Evolutionary conservation across 345 rosid genomes (phyloP), one percentile per base, ranked within the genome.

Genomic region (Trapa incisa): DNA sequence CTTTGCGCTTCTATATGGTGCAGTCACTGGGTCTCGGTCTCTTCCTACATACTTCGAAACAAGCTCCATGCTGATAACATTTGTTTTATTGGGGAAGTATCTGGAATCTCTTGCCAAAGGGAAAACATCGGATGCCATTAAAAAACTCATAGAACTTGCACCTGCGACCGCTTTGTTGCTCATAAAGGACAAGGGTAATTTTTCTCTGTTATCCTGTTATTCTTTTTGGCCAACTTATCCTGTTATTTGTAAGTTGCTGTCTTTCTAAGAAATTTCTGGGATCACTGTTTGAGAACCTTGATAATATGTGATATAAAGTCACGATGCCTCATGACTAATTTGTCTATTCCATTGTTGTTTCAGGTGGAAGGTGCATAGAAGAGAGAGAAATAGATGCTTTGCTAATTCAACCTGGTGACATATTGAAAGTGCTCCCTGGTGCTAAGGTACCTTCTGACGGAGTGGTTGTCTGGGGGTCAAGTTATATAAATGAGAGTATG

Each of bases 1-100:
- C 70, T 82, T 84, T 45, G 99, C 96, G 9, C 88, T 95, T 70
- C 80, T 95, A 33, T 95, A 95, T 78, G 99, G 97, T 64, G 99
- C 97, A 22, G 75, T 83, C 68, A 87, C 97, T 64, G 99, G 96
- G 35, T 91, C 86, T 61, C 87, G 96, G 96, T 86, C 97, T 66
- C 97, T 96, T 32, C 97, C 96, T 32, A 91, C 94, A 36, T 91
- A 91, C 84, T 95, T 95, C 75, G 99, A 95, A 74, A 93, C 97
- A 75, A 95, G 99, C 67, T 74, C 99, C 74, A 95, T 95, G 99
- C 77, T 95, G 67, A 95, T 95, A 79, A 95, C 99, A 11, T 95
- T 89, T 80, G 99, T 95, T 61, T 77, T 95, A 73, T 77, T 95
- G 79, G 99, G 99, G 5, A 95, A 95, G 75, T 95, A 95, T 76